Evolutionary conservation across 768 basidiomycete species (phyloP).

Genomic region (Kwoniella botswanensis): DNA sequence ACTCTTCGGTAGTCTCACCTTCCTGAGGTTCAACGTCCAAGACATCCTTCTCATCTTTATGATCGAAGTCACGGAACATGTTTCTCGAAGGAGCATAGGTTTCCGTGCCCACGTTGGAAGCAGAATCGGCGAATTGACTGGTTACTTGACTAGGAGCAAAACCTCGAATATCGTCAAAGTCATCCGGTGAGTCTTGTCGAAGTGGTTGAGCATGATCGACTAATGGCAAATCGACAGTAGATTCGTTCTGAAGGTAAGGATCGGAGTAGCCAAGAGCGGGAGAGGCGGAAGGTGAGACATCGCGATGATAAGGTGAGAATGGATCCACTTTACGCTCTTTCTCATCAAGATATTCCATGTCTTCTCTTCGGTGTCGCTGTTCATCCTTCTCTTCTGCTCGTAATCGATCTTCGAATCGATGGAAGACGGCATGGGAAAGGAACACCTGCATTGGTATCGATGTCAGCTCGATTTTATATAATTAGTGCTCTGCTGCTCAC

Average conservation of each 20-base stretch:
- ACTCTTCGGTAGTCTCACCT: conserved; percentile 82
- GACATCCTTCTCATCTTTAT: conserved; percentile 80
- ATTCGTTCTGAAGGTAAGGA: conserved; percentile 58
- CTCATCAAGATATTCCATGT: conserved; percentile 60
- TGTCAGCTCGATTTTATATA: not conserved
- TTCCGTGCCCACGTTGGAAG: conserved; percentile 85
- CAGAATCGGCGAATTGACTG: conserved; percentile 71
- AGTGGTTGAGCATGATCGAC: conserved; percentile 82
- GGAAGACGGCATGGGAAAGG: conserved; percentile 83
- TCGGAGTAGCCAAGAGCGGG: conserved; percentile 43
- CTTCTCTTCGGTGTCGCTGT: conserved; percentile 71
- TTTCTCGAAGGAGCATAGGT: conserved; percentile 92
- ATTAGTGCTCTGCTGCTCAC: conserved; percentile 61
- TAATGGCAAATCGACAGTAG: conserved; percentile 78
- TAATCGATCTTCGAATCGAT: conserved; percentile 82
- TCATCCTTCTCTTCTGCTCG: conserved; percentile 84
- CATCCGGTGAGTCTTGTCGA: conserved; percentile 76
- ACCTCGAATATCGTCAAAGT: conserved; percentile 68
- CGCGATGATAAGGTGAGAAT: conserved; percentile 54
- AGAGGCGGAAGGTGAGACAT: conserved; percentile 39
- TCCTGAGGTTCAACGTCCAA: conserved; percentile 84
- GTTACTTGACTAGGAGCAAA: conserved; percentile 67
- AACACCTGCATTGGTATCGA: conserved; percentile 68
- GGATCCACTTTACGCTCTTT: conserved; percentile 60
- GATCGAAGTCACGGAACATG: conserved; percentile 83